phyloP scores from a whole-genome alignment of 257 asterid genomes.

The Nicotiana noctiflora region DNA sequence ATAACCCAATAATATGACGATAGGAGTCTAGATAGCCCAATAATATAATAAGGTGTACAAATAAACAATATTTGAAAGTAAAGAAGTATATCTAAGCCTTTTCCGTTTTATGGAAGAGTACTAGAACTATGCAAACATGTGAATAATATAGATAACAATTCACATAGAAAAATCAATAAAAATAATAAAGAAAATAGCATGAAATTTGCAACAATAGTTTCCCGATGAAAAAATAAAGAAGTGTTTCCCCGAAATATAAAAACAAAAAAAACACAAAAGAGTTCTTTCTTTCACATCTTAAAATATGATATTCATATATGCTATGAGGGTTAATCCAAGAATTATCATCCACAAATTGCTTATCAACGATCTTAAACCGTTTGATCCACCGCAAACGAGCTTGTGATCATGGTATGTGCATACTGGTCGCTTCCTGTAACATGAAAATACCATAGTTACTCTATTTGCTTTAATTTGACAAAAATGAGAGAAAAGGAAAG shows the following conservation, averaged over 20 bases:
- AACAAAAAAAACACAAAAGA: not conserved
- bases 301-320: not conserved
- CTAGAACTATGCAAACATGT: too few relatives aligned
- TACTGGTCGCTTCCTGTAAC: constrained; percentile 46
- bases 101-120: too few relatives aligned
- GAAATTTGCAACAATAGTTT: not conserved
- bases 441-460: not conserved
- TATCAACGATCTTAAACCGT: constrained; percentile 10
- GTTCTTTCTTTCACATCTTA: not conserved
- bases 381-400: constrained; percentile 48
- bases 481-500: not conserved
- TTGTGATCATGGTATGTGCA: constrained; percentile 62
- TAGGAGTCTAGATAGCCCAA: too few relatives aligned
- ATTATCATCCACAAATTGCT: constrained; percentile 30
- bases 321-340: constrained; percentile 19
- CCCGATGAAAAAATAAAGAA: not conserved
- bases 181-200: not conserved
- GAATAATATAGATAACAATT: too few relatives aligned
- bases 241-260: not conserved
- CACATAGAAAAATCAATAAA: not conserved
- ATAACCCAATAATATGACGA: too few relatives aligned
- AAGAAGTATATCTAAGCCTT: too few relatives aligned
- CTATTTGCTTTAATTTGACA: not conserved
- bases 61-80: too few relatives aligned
- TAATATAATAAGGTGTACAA: too few relatives aligned